Base-by-base conservation (phyloP, 2,329 filamentous ascomycete genomes). In the Phaeophleospora eucalypticola region DNA sequence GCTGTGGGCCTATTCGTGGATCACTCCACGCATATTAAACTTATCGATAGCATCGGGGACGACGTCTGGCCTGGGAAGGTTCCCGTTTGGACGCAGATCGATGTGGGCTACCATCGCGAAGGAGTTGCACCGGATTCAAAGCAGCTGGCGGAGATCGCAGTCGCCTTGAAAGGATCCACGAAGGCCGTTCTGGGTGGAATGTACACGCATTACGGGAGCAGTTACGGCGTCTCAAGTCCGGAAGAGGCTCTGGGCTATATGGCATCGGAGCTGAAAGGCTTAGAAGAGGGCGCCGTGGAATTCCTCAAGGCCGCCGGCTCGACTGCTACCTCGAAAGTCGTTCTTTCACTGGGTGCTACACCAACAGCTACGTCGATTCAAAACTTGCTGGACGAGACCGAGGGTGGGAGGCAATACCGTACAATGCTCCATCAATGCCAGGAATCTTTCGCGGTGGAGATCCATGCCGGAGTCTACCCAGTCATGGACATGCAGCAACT, bases 401-500 rank as follows among this genome's bases (percentile, higher is more conserved):
- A 68, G 3, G 67, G 64, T 0, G 61, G 65, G 4, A 62, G 67
- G 24, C 55, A 67, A 18, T 60, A 65, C 43, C 52, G 58, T 3
- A 41, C 38, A 1, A 57, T 61, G 6, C 56, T 81, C 19, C 59
- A 57, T 9, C 58, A 62, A 16, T 57, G 68, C 42, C 64, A 65
- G 37, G 42, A 62, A 34, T 58, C 51, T 2, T 68, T 65, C 40
- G 53, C 51, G 3, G 72, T 89, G 19, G 86, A 89, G 62, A 71
- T 89, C 2, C 87, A 90, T 63, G 86, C 86, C 0, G 86, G 86
- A 21, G 84, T 87, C 2, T 91, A 90, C 62, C 81, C 86, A 0
- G 73, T 82, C 2, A 76, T 91, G 7, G 87, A 93, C 64, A 73
- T 90, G 58, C 87, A 93, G 64, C 87, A 93, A 65, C 72, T 91